Conservation (phyloP, 495 filamentous ascomycete genomes). For the Penicillium chermesinum region DNA sequence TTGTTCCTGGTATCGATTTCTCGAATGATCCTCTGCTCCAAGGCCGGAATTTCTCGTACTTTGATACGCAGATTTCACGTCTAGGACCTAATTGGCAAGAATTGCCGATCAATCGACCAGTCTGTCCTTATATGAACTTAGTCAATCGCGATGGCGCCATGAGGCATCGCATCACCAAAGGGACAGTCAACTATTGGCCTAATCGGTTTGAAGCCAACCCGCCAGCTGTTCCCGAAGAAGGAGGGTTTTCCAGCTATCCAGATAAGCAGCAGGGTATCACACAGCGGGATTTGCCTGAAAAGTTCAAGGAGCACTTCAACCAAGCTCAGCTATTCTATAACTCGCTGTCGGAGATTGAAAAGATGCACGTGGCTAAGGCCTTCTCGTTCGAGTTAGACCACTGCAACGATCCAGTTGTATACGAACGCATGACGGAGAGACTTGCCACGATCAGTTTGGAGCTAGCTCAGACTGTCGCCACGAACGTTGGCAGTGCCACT, state of each 20-base stretch:
- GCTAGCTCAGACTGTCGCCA: constrained; percentile 66
- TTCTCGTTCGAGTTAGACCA: constrained; percentile 83
- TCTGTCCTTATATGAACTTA: constrained; percentile 58
- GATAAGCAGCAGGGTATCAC: constrained; percentile 65
- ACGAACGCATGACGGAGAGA: constrained; percentile 64
- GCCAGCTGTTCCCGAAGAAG: constrained; percentile 53
- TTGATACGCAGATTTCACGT: constrained; percentile 78
- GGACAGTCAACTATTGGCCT: constrained; percentile 85
- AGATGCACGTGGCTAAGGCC: constrained; percentile 63
- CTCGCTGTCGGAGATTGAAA: constrained; percentile 65
- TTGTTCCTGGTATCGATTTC: constrained; percentile 84
- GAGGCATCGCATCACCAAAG: constrained; percentile 53
- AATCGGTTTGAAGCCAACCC: constrained; percentile 66
- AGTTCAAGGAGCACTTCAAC: constrained; percentile 76
- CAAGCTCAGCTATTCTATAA: constrained; percentile 70
- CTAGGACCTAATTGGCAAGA: constrained; percentile 84
- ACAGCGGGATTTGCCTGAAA: constrained; percentile 59
- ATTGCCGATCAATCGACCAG: constrained; percentile 72
- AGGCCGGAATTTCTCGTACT: constrained; percentile 83
- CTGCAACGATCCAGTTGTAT: constrained; percentile 81
- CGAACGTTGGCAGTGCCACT: constrained; percentile 61
- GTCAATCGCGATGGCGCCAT: constrained; percentile 43
- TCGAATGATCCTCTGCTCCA: constrained; percentile 80
- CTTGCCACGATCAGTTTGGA: constrained; percentile 66
- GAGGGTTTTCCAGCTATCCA: constrained; percentile 65